Evolutionary conservation across 2,329 filamentous ascomycete genomes (phyloP).

Genomic region (Gaeumannomyces sp.): DNA sequence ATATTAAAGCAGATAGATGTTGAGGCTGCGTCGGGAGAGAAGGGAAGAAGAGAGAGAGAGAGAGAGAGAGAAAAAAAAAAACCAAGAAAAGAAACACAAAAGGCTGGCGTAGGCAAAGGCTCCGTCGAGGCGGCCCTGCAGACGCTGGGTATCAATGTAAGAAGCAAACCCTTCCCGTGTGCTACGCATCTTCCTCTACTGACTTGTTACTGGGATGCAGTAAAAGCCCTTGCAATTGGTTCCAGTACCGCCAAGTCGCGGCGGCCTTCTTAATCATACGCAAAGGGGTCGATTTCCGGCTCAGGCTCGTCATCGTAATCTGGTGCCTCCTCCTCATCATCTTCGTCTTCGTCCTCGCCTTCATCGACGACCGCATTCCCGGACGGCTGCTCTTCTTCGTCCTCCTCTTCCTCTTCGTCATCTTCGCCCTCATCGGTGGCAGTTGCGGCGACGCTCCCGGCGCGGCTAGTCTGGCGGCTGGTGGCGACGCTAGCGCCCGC

Average conservation of each 20-base stretch:
- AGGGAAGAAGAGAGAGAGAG: neutral
- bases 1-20: too few relatives aligned
- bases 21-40: too few relatives aligned
- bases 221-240: neutral
- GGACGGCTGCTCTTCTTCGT: slow-evolving; percentile 14
- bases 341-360: slow-evolving; percentile 12
- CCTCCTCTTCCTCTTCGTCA: slow-evolving; percentile 13
- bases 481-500: slow-evolving; percentile 38
- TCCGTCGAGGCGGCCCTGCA: neutral
- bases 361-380: slow-evolving; percentile 14
- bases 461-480: slow-evolving; percentile 27
- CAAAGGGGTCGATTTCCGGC: slow-evolving; percentile 3
- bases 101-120: neutral
- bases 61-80: neutral
- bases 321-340: slow-evolving; percentile 11
- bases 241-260: neutral
- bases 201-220: neutral
- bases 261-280: neutral
- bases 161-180: neutral
- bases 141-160: neutral
- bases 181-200: neutral
- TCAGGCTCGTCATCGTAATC: slow-evolving; percentile 11
- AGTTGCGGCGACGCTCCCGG: slow-evolving; percentile 21
- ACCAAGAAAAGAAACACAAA: neutral
- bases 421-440: slow-evolving; percentile 1